These are phyloP conservation scores for Venturia asperata DNA, from an alignment of 2,329 filamentous ascomycete species.

Conservation along the genomic window DNA sequence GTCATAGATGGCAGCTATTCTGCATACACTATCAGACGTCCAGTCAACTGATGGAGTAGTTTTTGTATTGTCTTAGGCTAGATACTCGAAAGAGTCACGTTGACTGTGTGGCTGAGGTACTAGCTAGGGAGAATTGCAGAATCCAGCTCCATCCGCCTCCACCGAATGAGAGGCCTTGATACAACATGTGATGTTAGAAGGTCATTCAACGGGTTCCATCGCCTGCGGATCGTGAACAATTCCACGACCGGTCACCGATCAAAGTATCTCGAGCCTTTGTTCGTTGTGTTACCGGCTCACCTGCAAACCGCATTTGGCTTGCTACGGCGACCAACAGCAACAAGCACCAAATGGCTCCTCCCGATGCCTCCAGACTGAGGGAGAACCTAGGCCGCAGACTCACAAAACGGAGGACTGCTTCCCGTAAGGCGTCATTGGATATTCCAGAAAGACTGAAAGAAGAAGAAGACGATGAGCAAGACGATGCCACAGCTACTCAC, in stretches of 20 bases:
- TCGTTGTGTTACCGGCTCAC: not conserved
- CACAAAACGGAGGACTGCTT: constrained; percentile 29
- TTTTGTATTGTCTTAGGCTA: not conserved
- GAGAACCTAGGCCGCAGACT: constrained; percentile 28
- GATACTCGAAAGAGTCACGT: not conserved
- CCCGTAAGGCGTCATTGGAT: constrained; percentile 38
- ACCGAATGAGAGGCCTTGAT: not conserved
- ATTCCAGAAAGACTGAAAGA: constrained; percentile 53
- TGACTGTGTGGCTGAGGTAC: constrained; percentile 2
- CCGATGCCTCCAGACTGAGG: constrained; percentile 19
- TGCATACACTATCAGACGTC: not conserved
- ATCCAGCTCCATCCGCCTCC: not conserved
- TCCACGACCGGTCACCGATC: not conserved
- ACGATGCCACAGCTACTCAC: constrained; percentile 50
- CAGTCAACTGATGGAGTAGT: constrained; percentile 1
- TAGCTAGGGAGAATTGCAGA: not conserved
- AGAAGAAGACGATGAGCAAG: constrained; percentile 54
- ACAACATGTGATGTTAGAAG: constrained; percentile 1
- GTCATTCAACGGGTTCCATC: not conserved
- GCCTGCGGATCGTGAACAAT: not conserved
- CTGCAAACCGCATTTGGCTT: constrained; percentile 11
- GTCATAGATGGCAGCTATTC: not conserved
- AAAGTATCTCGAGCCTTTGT: not conserved
- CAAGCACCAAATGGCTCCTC: constrained; percentile 12
- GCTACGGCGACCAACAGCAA: constrained; percentile 10